Base-by-base conservation (phyloP, 306 rosid species). In the Calophaca sinica region DNA sequence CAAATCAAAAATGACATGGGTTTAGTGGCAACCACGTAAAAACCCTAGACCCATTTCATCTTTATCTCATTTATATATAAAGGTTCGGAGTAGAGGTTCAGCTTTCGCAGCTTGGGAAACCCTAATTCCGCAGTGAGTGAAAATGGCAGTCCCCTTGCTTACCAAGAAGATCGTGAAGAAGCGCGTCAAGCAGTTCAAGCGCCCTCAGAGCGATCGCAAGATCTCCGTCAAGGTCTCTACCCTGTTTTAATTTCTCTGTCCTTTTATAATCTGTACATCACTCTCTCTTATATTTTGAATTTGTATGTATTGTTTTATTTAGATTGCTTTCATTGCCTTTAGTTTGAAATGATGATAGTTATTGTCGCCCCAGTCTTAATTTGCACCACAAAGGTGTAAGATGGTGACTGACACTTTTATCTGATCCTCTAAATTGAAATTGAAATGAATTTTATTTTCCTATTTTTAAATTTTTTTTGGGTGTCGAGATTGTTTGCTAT, bases 331-430 rank as follows among this genome's bases (percentile, higher is more conserved):
- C 15, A 11, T 11, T 1, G 2, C 6, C 6, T 11, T 49, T 49
- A 49, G 12, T 44, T 49, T 49, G 53, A 49, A 12, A 49, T 49
- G 94, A 87, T 84, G 74, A 66, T 78, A 9, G 42, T 6, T 2
- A 0, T 83, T 89, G 93, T 89, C 89, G 90, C 96, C 96, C 93
- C 91, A 89, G 91, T 85, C 97, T 89, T 87, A 88, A 74, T 44
- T 83, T 88, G 87, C 88, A 86, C 81, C 77, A 31, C 5, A 0
- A 32, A 1, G 69, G 84, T 93, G 96, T 71, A 85, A 72, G 60
- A 44, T 93, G 96, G 96, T 90, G 94, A 90, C 9, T 76, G 96
- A 87, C 96, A 7, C 54, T 44, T 10, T 3, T 71, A 80, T 84
- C 96, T 90, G 94, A 91, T 88, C 82, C 88, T 35, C 2, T 49